Evolutionary conservation across 495 filamentous ascomycete species (phyloP).

Genomic region (Sabuloglossum arenarium): DNA sequence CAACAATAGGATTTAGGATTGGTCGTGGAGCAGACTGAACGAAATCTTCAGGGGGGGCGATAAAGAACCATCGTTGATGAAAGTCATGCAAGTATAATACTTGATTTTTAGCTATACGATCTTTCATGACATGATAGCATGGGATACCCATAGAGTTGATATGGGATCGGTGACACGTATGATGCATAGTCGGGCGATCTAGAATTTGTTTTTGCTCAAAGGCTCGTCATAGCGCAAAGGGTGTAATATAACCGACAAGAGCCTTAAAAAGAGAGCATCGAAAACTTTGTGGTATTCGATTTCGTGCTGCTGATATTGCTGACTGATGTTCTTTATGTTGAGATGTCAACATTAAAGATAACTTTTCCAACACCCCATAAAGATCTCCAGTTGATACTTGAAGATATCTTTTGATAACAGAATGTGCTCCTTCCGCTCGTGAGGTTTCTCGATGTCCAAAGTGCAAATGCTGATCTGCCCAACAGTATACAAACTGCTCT

Average conservation of each 20-base stretch:
- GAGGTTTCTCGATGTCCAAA: not conserved
- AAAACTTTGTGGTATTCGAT: not conserved
- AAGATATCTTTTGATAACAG: not conserved
- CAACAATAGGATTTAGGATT: not conserved
- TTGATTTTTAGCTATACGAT: not conserved
- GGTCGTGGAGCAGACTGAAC: not conserved
- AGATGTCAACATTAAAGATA: not conserved
- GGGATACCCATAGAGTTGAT: not conserved
- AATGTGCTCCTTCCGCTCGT: not conserved
- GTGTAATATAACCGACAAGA: not conserved
- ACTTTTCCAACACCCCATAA: not conserved
- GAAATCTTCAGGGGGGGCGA: not conserved
- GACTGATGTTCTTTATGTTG: not conserved
- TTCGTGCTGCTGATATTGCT: not conserved
- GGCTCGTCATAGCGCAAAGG: not conserved
- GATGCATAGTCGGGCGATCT: not conserved
- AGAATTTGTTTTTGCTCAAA: conserved; percentile 1
- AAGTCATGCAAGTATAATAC: not conserved
- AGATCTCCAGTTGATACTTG: conserved; percentile 1
- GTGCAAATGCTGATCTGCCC: not conserved
- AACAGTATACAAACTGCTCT: not conserved
- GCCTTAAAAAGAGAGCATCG: not conserved
- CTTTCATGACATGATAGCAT: not conserved
- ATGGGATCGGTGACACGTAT: not conserved
- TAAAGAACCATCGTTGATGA: not conserved